Base-by-base conservation (phyloP, 768 basidiomycete genomes). In the Rhodosporidiobolus odoratus region DNA sequence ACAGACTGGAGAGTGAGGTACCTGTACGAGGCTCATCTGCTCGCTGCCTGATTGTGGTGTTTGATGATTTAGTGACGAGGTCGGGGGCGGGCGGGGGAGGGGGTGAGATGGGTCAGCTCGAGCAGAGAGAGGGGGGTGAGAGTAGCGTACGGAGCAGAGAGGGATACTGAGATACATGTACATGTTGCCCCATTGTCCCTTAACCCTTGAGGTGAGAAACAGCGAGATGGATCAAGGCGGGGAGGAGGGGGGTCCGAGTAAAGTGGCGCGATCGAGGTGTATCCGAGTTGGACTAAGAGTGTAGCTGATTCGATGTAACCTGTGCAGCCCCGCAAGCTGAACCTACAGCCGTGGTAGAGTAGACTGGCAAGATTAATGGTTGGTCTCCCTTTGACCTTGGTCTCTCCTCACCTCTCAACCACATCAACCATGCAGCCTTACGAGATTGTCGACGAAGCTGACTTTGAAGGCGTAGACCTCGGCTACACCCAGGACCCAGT, bases 361-460 rank as follows among this genome's bases (percentile, higher is more conserved):
- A n/a, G n/a, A n/a, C n/a, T n/a, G n/a, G n/a, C n/a, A n/a, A n/a
- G n/a, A n/a, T n/a, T n/a, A n/a, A n/a, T n/a, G n/a, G n/a, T n/a
- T n/a, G n/a, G n/a, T n/a, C 48, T n/a, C 21, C 23, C 66, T 37
- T 35, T 60, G 25, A 23, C n/a, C 56, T 38, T 35, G 6, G 5
- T 34, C 37, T 19, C 17, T 9, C 56, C 19, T 16, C 10, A 9
- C 35, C 19, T 57, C 56, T 38, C 38, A 13, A 23, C 38, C 38
- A n/a, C 50, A 5, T 9, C 48, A 6, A 62, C 30, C 13, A 69
- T 69, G 68, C 68, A 69, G 61, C 17, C 62, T 9, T 68, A 65
- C 12, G 90, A 91, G 75, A 84, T 85, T 10, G 90, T 91, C 76
- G 83, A 90, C 69, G 90, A 91, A 71, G 89, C 90, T 68, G 90